These are phyloP conservation scores for Diaporthe aspalathi DNA, from an alignment of 2,329 filamentous ascomycete species.

Conservation along the genomic window DNA sequence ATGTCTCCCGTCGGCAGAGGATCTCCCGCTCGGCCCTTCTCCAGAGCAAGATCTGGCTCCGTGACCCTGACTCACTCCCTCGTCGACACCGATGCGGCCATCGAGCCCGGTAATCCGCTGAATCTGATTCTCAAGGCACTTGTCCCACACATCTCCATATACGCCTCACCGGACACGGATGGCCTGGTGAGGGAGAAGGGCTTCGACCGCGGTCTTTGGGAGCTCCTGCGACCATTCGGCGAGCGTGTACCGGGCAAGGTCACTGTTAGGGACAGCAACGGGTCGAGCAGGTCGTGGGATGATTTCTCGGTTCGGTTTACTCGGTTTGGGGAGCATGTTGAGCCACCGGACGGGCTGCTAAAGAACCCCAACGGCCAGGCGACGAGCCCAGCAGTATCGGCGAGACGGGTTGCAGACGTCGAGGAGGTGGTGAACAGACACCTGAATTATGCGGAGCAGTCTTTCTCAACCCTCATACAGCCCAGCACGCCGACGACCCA, in stretches of 20 bases:
- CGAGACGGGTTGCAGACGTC: constrained; percentile 72
- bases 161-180: constrained; percentile 88
- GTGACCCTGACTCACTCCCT: constrained; percentile 56
- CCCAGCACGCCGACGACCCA: constrained; percentile 54
- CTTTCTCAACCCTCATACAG: constrained; percentile 54
- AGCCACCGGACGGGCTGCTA: constrained; percentile 56
- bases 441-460: constrained; percentile 78
- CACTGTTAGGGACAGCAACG: constrained; percentile 89
- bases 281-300: constrained; percentile 83
- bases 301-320: constrained; percentile 92
- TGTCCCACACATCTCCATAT: constrained; percentile 87
- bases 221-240: constrained; percentile 90
- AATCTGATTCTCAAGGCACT: constrained; percentile 84
- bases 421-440: constrained; percentile 86
- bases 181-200: constrained; percentile 85
- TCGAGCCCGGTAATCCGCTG: constrained; percentile 65
- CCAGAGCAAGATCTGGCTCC: constrained; percentile 68
- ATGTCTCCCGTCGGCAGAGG: constrained; percentile 73
- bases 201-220: constrained; percentile 82
- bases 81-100: constrained; percentile 55
- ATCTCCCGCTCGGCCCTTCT: constrained; percentile 66
- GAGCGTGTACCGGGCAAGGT: constrained; percentile 90
- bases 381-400: constrained; percentile 42
- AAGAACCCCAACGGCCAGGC: constrained; percentile 48
- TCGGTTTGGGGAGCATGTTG: constrained; percentile 71